phyloP scores from a whole-genome alignment of 164 flowering plant genomes.

The Houttuynia cordata region DNA sequence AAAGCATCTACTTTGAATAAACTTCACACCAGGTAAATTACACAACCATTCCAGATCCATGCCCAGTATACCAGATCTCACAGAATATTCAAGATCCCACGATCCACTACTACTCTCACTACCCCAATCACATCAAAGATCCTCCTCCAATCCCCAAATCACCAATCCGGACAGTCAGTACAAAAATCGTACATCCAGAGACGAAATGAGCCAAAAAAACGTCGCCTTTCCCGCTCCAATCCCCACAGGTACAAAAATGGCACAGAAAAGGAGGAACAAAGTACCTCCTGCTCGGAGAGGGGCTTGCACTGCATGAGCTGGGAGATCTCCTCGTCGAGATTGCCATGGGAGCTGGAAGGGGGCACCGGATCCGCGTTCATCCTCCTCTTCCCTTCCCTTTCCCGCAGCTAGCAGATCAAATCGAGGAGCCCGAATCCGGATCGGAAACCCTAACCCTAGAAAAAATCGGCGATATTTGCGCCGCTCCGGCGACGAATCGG shows the following conservation, averaged over 20 bases:
- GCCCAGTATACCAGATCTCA: neutral
- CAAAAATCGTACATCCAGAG: neutral
- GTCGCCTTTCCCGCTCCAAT: too few relatives aligned
- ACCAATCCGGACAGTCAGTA: neutral
- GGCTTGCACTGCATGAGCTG: slow-evolving; percentile 99
- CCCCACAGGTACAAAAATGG: neutral
- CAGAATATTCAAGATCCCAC: neutral
- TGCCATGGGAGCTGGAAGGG: slow-evolving; percentile 48
- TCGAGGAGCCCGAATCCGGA: neutral
- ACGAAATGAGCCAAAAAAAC: too few relatives aligned
- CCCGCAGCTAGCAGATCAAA: neutral
- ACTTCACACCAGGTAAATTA: neutral
- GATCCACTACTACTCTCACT: neutral
- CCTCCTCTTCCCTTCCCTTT: slow-evolving; percentile 11
- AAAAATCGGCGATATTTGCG: too few relatives aligned
- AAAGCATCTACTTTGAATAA: neutral
- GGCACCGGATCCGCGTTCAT: slow-evolving; percentile 53
- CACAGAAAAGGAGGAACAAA: neutral
- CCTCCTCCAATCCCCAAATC: neutral
- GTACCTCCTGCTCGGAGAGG: slow-evolving; percentile 77
- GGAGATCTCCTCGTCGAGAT: slow-evolving; percentile 70
- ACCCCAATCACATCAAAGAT: too few relatives aligned
- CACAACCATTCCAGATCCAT: neutral
- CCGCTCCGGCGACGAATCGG: too few relatives aligned
- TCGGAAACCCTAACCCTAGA: neutral